Evolutionary conservation across 2,329 filamentous ascomycete genomes (phyloP).

Genomic region (Didymosphaeria variabile): DNA sequence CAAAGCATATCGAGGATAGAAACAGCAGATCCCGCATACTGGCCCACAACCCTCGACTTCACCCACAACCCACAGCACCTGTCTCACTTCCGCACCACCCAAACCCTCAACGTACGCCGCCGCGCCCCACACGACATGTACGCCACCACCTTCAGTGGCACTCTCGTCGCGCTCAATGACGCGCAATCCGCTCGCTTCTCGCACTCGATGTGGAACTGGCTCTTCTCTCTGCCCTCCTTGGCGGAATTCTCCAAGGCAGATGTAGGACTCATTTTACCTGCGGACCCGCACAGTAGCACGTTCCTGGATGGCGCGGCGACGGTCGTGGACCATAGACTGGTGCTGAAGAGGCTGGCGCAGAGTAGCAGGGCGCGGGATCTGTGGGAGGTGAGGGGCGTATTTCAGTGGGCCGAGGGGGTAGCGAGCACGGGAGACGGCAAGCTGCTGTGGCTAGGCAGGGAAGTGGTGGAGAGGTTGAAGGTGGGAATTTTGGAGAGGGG

Average conservation of each 20-base stretch:
- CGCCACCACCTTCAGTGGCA: constrained; percentile 73
- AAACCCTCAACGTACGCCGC: constrained; percentile 77
- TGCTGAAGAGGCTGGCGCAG: constrained; percentile 60
- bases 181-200: constrained; percentile 51
- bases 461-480: constrained; percentile 56
- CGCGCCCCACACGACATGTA: constrained; percentile 67
- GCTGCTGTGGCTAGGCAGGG: constrained; percentile 64
- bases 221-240: constrained; percentile 71
- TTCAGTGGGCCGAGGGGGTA: constrained; percentile 69
- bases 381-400: constrained; percentile 70
- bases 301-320: constrained; percentile 65
- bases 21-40: constrained; percentile 73
- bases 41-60: constrained; percentile 84
- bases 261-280: constrained; percentile 54
- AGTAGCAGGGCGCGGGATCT: constrained; percentile 59
- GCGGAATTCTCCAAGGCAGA: constrained; percentile 65
- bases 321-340: constrained; percentile 75
- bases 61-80: constrained; percentile 68
- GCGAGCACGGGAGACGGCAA: constrained; percentile 45
- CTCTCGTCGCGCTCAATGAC: constrained; percentile 76
- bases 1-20: constrained; percentile 69
- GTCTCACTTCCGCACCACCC: constrained; percentile 71
- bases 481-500: constrained; percentile 22
- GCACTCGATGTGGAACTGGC: constrained; percentile 71
- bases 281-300: constrained; percentile 54